These are phyloP conservation scores for maize (Zea mays) DNA, from an alignment of 176 grass and related monocot genomes.

Conservation along the genomic window Zm-B73-REFERENCE-NAM-5.0 NC_050096.1:241796001-241796500, in stretches of 20 bases:
- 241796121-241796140: background rate
- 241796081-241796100: background rate
- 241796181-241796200: background rate
- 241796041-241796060: constrained; percentile 50
- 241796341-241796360: background rate
- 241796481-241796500: background rate
- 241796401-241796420: background rate
- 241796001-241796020: background rate
- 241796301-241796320: background rate
- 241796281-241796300: constrained; percentile 40
- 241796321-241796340: background rate
- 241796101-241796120: background rate
- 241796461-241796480: background rate
- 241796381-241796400: background rate
- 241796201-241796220: background rate
- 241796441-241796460: constrained; percentile 35
- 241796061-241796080: constrained; percentile 35
- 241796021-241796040: background rate
- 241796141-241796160: background rate
- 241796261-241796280: constrained; percentile 35
- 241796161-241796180: background rate
- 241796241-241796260: constrained; percentile 40
- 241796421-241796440: constrained; percentile 1
- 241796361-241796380: background rate
- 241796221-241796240: constrained; percentile 37